These are phyloP conservation scores for Mucor plumbeus DNA, from an alignment of 371 early-diverging fungal species.

Conservation along the genomic window DNA sequence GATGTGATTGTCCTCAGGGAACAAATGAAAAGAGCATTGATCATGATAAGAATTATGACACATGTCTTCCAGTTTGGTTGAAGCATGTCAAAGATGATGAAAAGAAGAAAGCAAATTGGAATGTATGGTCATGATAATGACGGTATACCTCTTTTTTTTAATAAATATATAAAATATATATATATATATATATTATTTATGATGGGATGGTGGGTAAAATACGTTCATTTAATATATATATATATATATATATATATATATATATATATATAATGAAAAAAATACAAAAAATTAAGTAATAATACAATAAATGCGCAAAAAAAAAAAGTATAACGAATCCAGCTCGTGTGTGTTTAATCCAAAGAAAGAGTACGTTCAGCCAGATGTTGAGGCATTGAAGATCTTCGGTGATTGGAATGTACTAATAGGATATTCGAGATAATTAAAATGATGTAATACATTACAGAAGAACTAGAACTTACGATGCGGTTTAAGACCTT, in stretches of 20 bases:
- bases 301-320: slow-evolving; percentile 19
- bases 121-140: slow-evolving; percentile 22
- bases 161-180: slow-evolving; percentile 4
- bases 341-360: slow-evolving; percentile 22
- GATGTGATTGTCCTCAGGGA: slow-evolving; percentile 53
- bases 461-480: slow-evolving; percentile 21
- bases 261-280: slow-evolving; percentile 2
- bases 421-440: background rate
- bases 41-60: slow-evolving; percentile 49
- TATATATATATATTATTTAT: background rate
- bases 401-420: slow-evolving; percentile 13
- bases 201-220: background rate
- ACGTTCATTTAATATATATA: background rate
- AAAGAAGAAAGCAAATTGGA: slow-evolving; percentile 25
- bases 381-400: slow-evolving; percentile 20
- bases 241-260: background rate
- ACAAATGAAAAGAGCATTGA: slow-evolving; percentile 48
- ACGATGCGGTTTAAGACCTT: slow-evolving; percentile 73
- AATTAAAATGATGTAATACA: background rate
- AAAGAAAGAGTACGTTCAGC: slow-evolving; percentile 27
- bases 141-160: background rate
- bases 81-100: slow-evolving; percentile 25
- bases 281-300: slow-evolving; percentile 16
- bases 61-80: slow-evolving; percentile 51
- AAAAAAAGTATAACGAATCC: slow-evolving; percentile 13